Evolutionary conservation across 768 basidiomycete genomes (phyloP).

Genomic region (Boletus tylopilopsis): DNA sequence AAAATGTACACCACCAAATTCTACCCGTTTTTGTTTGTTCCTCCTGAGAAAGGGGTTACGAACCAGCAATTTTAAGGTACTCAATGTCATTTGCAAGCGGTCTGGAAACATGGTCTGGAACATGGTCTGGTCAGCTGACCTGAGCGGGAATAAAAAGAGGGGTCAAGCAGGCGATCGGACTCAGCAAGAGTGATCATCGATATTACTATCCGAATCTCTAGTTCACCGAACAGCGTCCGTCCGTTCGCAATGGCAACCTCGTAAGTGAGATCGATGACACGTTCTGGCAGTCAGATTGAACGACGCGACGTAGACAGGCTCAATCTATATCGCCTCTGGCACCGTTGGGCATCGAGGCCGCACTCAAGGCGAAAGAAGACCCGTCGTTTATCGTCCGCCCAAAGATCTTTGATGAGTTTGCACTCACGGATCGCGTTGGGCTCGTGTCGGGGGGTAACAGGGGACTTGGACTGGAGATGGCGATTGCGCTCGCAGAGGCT

Average conservation of each 20-base stretch:
- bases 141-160: too few species aligned
- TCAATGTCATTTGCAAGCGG: too few species aligned
- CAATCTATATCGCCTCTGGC: slow-evolving; percentile 53
- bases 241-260: slow-evolving; percentile 6
- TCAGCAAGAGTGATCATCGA: background rate
- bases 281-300: background rate
- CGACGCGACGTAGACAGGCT: slow-evolving; percentile 8
- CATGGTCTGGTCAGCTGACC: background rate
- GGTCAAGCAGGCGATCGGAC: too few species aligned
- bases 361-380: slow-evolving; percentile 41
- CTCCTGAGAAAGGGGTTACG: too few species aligned
- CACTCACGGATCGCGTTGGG: slow-evolving; percentile 52
- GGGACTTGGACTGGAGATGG: slow-evolving; percentile 83
- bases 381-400: slow-evolving; percentile 32
- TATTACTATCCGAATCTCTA: background rate
- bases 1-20: too few species aligned
- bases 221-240: background rate
- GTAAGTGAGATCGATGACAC: slow-evolving; percentile 2
- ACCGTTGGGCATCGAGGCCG: slow-evolving; percentile 61
- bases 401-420: slow-evolving; percentile 61
- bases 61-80: too few species aligned
- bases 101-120: too few species aligned
- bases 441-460: slow-evolving; percentile 63
- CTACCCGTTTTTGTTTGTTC: too few species aligned
- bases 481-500: slow-evolving; percentile 66